Evolutionary conservation across 192 early-diverging fungal genomes (phyloP), one percentile per base, ranked within the genome.

Genomic region (Geosiphon pyriformis): DNA sequence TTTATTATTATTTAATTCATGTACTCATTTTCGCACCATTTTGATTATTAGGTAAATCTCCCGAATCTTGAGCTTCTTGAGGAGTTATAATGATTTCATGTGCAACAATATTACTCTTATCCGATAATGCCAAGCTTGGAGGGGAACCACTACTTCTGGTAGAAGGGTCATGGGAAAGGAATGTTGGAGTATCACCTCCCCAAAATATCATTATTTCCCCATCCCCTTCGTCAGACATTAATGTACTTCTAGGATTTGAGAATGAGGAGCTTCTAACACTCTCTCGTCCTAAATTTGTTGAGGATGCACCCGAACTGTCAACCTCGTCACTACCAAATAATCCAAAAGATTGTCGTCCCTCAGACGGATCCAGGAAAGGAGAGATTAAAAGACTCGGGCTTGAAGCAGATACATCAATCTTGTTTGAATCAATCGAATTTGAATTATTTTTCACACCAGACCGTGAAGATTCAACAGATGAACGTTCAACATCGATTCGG

Each of bases 191-290:
- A 34, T 65, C 27, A 11, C 63, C 63, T 34, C 63, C 63, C 63
- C 63, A 65, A 23, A 65, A 65, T 32, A 65, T 65, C 51, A 37
- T 65, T 23, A 65, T 65, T 33, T 65, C 63, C 4, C 61, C 61
- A 49, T 62, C 61, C n/a, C 63, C 63, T 35, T 65, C 63, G 27
- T 65, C 63, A 11, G 50, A 54, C n/a, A 65, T 46, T 33, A 65
- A 20, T 25, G 63, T 65, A 26, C 63, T 65, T 54, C 63, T 51
- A 51, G 23, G 34, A 34, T 65, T 54, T 12, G 63, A 51, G 31
- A 48, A 54, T 4, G 33, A 15, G 10, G 63, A 52, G 29, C 63
- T 65, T 23, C 34, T 11, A 10, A 65, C 31, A 37, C 63, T 65
- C 34, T 65, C 63, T 30, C 63, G 33, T 12, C 54, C 50, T 54